Percentiles rank a stretch among this genome's conserved stretches.
Evolutionary conservation across 805 yeast species (phyloP).

Genomic region (Sugiyamaella marilandica): DNA sequence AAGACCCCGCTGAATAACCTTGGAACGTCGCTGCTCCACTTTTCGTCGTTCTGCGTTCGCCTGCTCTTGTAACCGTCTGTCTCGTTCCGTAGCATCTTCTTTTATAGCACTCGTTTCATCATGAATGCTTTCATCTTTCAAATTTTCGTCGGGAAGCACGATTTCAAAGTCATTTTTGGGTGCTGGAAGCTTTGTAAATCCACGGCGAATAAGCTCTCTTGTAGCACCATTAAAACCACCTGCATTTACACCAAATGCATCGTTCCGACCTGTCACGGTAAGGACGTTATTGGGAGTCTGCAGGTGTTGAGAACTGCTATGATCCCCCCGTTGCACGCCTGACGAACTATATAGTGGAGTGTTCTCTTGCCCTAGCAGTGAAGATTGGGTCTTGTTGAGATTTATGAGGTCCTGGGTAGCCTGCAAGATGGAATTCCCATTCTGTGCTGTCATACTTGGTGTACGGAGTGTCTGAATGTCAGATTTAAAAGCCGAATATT

Average conservation of each 20-base stretch:
- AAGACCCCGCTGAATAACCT: slow-evolving; percentile 43
- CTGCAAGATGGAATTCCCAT: slow-evolving; percentile 34
- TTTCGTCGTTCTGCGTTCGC: slow-evolving; percentile 19
- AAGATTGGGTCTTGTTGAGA: slow-evolving; percentile 34
- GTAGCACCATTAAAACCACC: slow-evolving; percentile 19
- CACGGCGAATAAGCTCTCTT: slow-evolving; percentile 14
- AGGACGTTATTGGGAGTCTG: slow-evolving; percentile 2
- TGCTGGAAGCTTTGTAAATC: slow-evolving; percentile 32
- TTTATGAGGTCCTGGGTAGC: slow-evolving; percentile 36
- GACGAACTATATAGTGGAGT: slow-evolving; percentile 16
- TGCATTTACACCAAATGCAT: slow-evolving; percentile 20
- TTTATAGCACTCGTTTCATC: slow-evolving; percentile 13
- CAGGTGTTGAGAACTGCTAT: neutral
- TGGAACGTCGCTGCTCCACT: slow-evolving; percentile 40
- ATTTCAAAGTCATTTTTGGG: slow-evolving; percentile 38
- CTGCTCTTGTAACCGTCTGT: slow-evolving; percentile 21
- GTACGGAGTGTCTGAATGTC: neutral
- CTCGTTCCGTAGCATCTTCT: slow-evolving; percentile 32
- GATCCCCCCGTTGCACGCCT: neutral
- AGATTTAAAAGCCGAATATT: neutral
- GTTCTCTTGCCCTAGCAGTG: slow-evolving; percentile 31
- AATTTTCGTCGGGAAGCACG: slow-evolving; percentile 33
- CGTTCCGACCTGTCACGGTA: slow-evolving; percentile 19
- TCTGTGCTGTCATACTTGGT: slow-evolving; percentile 7
- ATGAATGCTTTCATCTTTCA: slow-evolving; percentile 15